A percentile compares a stretch with the other conserved stretches of the same genome.
Conservation (phyloP, 2,329 filamentous ascomycete genomes). For the Didymella pomorum region DNA sequence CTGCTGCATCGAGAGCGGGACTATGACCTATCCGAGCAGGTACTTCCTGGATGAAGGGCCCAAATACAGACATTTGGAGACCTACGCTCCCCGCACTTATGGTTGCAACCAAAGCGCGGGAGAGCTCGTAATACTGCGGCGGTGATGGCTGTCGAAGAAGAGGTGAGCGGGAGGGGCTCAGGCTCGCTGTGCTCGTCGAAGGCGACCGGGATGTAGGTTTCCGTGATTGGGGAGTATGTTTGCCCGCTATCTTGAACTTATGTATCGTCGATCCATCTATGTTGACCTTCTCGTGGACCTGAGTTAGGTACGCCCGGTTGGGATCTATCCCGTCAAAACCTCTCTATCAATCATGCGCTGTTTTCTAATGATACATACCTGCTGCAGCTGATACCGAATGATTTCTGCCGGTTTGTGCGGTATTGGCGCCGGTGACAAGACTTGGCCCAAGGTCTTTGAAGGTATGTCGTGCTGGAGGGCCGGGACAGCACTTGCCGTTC, state of each 20-base stretch:
- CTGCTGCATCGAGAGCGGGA: conserved; percentile 43
- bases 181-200: conserved; percentile 20
- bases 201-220: conserved; percentile 18
- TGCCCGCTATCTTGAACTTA: conserved; percentile 40
- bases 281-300: conserved; percentile 37
- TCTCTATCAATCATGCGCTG: neutral
- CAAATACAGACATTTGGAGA: conserved; percentile 44
- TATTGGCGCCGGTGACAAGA: conserved; percentile 18
- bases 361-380: neutral
- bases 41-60: conserved; percentile 42
- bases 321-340: conserved; percentile 23
- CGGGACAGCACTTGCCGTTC: conserved; percentile 46
- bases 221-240: conserved; percentile 9
- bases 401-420: neutral
- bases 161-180: conserved; percentile 27
- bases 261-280: conserved; percentile 39
- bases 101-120: conserved; percentile 38
- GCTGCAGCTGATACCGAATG: neutral
- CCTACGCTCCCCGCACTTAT: conserved; percentile 38
- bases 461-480: conserved; percentile 44
- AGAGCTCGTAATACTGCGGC: conserved; percentile 38
- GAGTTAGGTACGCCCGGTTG: conserved; percentile 26
- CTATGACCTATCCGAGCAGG: conserved; percentile 44
- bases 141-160: conserved; percentile 36
- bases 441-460: conserved; percentile 42